Evolutionary conservation across 2,329 filamentous ascomycete species (phyloP), one percentile per base, ranked within the genome.

Genomic region (Waltergamsia citrina): DNA sequence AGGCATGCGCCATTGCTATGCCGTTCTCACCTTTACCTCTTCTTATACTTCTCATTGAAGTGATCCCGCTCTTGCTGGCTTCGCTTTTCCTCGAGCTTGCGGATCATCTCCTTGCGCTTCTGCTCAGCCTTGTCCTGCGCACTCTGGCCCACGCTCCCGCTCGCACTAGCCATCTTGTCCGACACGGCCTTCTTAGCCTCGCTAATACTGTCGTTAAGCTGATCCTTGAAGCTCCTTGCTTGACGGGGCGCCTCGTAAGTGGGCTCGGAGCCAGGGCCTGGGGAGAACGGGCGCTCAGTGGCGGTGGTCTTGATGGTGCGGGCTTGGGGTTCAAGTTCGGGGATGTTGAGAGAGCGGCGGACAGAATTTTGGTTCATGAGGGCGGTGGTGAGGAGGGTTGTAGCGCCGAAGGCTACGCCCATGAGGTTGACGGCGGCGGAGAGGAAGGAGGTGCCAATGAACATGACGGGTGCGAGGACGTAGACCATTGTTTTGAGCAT

Each of bases 401-500:
- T 50, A 20, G 59, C 45, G 40, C 55, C 46, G 39, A 67, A 46
- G 42, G 67, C 59, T 7, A 56, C 45, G 43, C 56, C 52, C 62
- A 70, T 70, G 50, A 63, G 60, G 41, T 71, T 68, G 33, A 71
- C 50, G 34, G 53, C 63, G 25, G 65, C 58, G 14, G 65, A 64
- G 36, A 71, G 52, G 56, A 62, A 70, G 29, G 55, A 55, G 6
- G 66, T 69, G 28, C 54, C 53, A 31, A 66, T 21, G 48, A 68
- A 57, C 33, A 64, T 59, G 32, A 66, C 39, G 34, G 56, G 57
- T 15, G 62, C 61, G 29, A 70, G 48, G n/a, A 61, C 43, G 41
- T 53, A 63, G 40, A 53, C 52, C 55, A 69, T 59, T 32, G 54
- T 49, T 47, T 63, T 62, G 42, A 56, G 48, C 41, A 65, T 57